Conservation (phyloP, 2,329 filamentous ascomycete species). For the Ceratocystis huliohia region DNA sequence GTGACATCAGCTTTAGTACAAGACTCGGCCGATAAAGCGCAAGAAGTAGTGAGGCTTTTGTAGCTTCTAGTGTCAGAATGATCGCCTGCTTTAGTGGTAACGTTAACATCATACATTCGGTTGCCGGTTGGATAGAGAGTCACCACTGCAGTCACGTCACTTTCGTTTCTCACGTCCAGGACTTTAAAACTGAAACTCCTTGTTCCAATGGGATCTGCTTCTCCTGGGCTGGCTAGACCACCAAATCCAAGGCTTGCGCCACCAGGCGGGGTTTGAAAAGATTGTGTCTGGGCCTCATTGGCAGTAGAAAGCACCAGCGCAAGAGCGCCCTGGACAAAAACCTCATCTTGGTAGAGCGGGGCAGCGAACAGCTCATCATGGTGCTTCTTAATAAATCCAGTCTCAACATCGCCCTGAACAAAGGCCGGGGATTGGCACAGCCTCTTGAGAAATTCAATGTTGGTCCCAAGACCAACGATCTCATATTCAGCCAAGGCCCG, state of each 20-base stretch:
- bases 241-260: conserved; percentile 5
- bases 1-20: conserved; percentile 33
- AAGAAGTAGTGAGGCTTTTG: not conserved
- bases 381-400: conserved; percentile 90
- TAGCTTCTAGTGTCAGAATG: not conserved
- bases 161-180: not conserved
- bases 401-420: conserved; percentile 78
- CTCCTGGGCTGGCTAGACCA: not conserved
- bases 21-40: conserved; percentile 23
- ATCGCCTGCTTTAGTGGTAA: not conserved
- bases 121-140: not conserved
- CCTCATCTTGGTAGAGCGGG: conserved; percentile 50
- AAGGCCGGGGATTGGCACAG: conserved; percentile 74
- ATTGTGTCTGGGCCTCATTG: not conserved
- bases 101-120: not conserved
- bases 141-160: not conserved
- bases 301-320: conserved; percentile 26
- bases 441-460: conserved; percentile 90
- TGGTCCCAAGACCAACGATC: conserved; percentile 83
- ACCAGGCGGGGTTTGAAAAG: not conserved
- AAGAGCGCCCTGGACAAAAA: conserved; percentile 76
- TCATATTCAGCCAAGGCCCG: conserved; percentile 78
- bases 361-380: conserved; percentile 62
- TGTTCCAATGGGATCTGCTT: not conserved
- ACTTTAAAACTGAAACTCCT: conserved; percentile 12